Conservation (phyloP, 2,329 filamentous ascomycete genomes). For the Mycosphaerelloides madeirae region DNA sequence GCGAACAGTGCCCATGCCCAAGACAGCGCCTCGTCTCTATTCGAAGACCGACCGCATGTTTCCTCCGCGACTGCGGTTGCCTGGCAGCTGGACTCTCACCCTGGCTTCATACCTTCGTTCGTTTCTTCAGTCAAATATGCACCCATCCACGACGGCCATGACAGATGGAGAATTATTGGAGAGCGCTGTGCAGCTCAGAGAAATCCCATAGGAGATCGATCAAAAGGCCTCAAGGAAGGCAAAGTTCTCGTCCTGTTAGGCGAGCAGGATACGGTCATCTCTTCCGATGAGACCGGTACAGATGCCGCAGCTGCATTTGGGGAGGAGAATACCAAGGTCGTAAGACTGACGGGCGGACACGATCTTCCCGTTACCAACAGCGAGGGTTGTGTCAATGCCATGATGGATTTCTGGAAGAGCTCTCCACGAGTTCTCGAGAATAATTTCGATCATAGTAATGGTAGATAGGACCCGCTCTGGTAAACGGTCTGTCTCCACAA, state of each 20-base stretch:
- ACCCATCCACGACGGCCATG: slow-evolving; percentile 62
- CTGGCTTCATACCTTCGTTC: slow-evolving; percentile 65
- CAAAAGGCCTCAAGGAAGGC: slow-evolving; percentile 37
- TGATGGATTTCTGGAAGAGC: slow-evolving; percentile 40
- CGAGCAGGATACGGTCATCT: slow-evolving; percentile 60
- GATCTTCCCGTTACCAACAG: slow-evolving; percentile 63
- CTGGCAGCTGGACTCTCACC: slow-evolving; percentile 65
- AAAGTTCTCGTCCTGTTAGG: slow-evolving; percentile 64
- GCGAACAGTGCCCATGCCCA: slow-evolving; percentile 16
- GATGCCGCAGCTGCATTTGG: slow-evolving; percentile 58
- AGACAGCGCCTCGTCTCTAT: slow-evolving; percentile 38
- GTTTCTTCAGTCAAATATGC: slow-evolving; percentile 65
- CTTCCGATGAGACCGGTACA: slow-evolving; percentile 58
- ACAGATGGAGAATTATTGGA: slow-evolving; percentile 58
- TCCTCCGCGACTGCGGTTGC: slow-evolving; percentile 59
- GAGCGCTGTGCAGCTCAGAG: slow-evolving; percentile 44
- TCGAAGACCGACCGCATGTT: slow-evolving; percentile 48
- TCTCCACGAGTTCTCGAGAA: not conserved
- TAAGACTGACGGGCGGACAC: slow-evolving; percentile 60
- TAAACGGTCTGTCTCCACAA: no score
- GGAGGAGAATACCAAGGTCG: slow-evolving; percentile 52
- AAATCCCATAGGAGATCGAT: slow-evolving; percentile 24
- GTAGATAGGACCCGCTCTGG: no score
- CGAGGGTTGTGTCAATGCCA: slow-evolving; percentile 53
- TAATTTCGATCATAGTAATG: no score